Evolutionary conservation across 2,329 filamentous ascomycete species (phyloP).

Genomic region (Penicillium sp.): DNA sequence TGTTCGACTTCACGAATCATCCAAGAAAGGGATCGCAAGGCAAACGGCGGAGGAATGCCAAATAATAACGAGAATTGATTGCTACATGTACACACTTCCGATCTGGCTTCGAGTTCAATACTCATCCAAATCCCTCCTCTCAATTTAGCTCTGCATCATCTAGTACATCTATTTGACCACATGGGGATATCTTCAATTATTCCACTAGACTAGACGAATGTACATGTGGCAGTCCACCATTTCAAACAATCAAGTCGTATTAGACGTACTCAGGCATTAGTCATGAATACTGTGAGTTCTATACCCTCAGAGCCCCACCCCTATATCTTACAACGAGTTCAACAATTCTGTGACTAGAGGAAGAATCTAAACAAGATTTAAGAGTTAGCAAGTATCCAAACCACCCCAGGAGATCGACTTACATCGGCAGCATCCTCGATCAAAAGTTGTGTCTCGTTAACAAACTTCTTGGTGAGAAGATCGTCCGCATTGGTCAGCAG

Average conservation of each 20-base stretch:
- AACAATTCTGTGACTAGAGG: constrained; percentile 30
- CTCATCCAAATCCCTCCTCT: neutral
- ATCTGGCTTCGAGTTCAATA: neutral
- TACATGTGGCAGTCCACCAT: neutral
- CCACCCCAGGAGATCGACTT: constrained; percentile 5
- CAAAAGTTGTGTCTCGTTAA: constrained; percentile 29
- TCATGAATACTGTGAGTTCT: constrained; percentile 20
- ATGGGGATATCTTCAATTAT: neutral
- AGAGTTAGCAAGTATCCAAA: constrained; percentile 9
- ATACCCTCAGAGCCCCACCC: neutral
- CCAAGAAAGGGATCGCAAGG: neutral
- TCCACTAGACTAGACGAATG: neutral
- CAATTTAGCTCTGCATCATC: neutral
- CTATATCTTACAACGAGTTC: constrained; percentile 24
- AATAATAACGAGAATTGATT: neutral
- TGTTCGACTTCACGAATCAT: neutral
- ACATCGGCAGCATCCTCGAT: constrained; percentile 33
- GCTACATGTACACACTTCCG: neutral
- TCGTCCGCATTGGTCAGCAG: constrained; percentile 25
- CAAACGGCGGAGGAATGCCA: neutral
- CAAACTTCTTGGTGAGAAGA: constrained; percentile 28
- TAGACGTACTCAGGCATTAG: constrained; percentile 25
- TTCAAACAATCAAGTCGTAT: constrained; percentile 20
- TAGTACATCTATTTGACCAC: neutral
- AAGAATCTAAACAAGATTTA: constrained; percentile 22